These are phyloP conservation scores for Lepidium sativum DNA, from an alignment of 345 rosid species.

Conservation along the genomic window DNA sequence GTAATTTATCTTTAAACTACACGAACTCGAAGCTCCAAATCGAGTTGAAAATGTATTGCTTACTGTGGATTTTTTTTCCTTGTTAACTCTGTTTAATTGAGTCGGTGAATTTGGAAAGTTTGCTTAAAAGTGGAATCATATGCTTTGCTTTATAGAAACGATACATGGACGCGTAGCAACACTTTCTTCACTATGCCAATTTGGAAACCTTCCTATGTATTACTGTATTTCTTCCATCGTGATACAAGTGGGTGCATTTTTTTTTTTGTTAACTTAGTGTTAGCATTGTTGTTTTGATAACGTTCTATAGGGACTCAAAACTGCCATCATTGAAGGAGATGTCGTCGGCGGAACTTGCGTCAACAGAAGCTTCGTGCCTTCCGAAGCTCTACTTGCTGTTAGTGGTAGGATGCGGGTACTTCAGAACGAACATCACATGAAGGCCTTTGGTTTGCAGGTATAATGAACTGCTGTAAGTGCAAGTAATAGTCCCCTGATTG, in stretches of 20 bases:
- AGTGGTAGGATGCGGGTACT: slow-evolving; percentile 96
- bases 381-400: slow-evolving; percentile 93
- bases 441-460: slow-evolving; percentile 96
- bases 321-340: slow-evolving; percentile 93
- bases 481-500: background rate
- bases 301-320: slow-evolving; percentile 64
- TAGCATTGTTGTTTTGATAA: background rate
- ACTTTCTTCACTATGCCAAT: background rate
- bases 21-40: background rate
- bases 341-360: slow-evolving; percentile 98
- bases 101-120: background rate
- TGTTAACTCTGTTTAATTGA: background rate
- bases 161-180: background rate
- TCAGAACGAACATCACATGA: slow-evolving; percentile 91
- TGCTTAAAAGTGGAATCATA: background rate
- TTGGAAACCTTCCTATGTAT: background rate
- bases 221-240: background rate
- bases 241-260: background rate
- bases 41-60: background rate
- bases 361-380: slow-evolving; percentile 97
- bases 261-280: too few relatives aligned
- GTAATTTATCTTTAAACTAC: background rate
- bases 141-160: background rate
- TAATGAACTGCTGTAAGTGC: background rate
- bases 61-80: background rate